Percentiles rank a stretch among this genome's conserved stretches.
phyloP scores from a whole-genome alignment of 2,329 filamentous ascomycete genomes.

The Nemania sp. region DNA sequence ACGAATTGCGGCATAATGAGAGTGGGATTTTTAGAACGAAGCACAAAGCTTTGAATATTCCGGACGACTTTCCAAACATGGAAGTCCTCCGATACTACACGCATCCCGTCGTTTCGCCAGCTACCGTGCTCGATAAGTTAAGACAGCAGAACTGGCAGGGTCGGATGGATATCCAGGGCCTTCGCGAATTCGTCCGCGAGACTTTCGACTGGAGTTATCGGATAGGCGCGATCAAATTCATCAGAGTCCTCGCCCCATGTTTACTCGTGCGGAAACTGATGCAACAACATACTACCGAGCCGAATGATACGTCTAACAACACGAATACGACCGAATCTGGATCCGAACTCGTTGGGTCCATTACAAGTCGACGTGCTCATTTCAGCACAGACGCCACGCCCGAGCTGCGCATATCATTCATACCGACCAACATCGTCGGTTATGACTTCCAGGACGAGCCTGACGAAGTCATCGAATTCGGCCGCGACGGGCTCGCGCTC shows the following conservation, averaged over 20 bases:
- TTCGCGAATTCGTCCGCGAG: conserved; percentile 75
- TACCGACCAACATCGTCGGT: conserved; percentile 75
- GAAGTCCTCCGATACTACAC: conserved; percentile 86
- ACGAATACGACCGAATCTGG: conserved; percentile 45
- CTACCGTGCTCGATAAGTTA: conserved; percentile 58
- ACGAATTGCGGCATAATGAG: conserved; percentile 83
- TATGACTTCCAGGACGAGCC: conserved; percentile 75
- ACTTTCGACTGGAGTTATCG: conserved; percentile 85
- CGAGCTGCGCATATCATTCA: conserved; percentile 78
- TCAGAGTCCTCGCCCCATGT: conserved; percentile 76
- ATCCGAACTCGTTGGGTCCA: conserved; percentile 61
- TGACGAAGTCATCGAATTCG: conserved; percentile 58
- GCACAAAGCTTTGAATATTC: conserved; percentile 74
- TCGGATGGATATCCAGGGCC: conserved; percentile 63
- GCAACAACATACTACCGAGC: conserved; percentile 43
- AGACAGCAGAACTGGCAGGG: conserved; percentile 62
- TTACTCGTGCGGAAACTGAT: conserved; percentile 67
- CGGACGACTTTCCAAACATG: conserved; percentile 77
- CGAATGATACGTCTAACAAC: conserved; percentile 34
- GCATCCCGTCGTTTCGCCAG: conserved; percentile 76
- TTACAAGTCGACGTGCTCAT: conserved; percentile 71
- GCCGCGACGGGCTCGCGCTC: conserved; percentile 59
- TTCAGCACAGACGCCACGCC: conserved; percentile 72
- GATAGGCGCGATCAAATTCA: conserved; percentile 80
- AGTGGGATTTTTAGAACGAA: conserved; percentile 77